Percentiles rank a stretch among this genome's conserved stretches.
These are phyloP conservation scores for Saprolegnia diclina DNA, from an alignment of 352 stramenopile species.

Conservation along the genomic window DNA sequence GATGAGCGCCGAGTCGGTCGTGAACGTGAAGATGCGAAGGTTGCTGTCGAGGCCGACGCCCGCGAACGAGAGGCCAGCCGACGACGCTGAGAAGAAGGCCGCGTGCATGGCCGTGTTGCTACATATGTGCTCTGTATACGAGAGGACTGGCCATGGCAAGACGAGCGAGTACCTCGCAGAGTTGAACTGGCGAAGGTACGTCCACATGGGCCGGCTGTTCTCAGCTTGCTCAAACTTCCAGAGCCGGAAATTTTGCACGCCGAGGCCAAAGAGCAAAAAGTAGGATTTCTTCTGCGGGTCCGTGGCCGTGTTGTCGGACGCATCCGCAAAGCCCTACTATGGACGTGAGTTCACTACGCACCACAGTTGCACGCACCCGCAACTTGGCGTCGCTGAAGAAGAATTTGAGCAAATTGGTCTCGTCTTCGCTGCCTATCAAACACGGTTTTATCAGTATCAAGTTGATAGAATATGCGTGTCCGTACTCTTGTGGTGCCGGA, in stretches of 20 bases:
- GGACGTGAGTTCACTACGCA: constrained; percentile 1
- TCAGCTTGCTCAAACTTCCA: constrained; percentile 59
- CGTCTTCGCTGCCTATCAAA: constrained; percentile 57
- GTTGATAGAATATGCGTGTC: background rate
- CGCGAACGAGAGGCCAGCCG: constrained; percentile 6
- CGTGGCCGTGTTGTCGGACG: constrained; percentile 39
- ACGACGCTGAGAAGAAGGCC: constrained; percentile 11
- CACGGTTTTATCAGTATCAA: background rate
- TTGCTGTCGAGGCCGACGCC: constrained; percentile 24
- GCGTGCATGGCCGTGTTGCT: constrained; percentile 24
- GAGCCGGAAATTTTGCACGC: constrained; percentile 59
- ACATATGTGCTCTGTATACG: background rate
- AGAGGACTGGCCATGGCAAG: background rate
- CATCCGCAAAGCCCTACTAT: constrained; percentile 67
- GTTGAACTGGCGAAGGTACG: constrained; percentile 17
- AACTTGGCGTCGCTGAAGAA: constrained; percentile 54
- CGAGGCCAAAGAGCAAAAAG: constrained; percentile 66
- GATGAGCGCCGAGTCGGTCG: background rate
- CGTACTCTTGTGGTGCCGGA: constrained; percentile 73
- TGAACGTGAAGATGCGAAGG: constrained; percentile 20
- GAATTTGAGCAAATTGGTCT: constrained; percentile 75
- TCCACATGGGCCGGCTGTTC: constrained; percentile 5
- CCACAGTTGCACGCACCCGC: constrained; percentile 37
- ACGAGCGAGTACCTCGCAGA: constrained; percentile 14
- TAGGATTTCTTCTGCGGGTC: constrained; percentile 39